Evolutionary conservation across 306 rosid species (phyloP).

Genomic region (Hippophae gyantsensis): DNA sequence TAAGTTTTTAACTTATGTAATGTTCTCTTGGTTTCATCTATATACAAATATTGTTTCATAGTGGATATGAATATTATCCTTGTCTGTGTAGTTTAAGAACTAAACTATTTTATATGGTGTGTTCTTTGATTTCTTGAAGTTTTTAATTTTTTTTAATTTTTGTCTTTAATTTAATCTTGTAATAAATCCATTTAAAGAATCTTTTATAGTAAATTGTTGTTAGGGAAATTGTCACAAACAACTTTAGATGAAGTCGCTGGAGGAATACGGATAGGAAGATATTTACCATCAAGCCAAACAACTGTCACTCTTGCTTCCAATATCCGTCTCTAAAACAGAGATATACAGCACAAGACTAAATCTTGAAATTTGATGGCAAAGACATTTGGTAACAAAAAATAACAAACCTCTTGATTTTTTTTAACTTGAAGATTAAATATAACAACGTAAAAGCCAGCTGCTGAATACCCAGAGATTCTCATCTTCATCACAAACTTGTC

Average conservation of each 20-base stretch:
- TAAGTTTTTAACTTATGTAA: no score
- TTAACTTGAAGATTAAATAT: conserved; percentile 53
- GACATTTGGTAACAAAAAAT: neutral
- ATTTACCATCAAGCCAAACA: conserved; percentile 73
- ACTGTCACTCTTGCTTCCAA: conserved; percentile 78
- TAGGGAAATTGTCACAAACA: no score
- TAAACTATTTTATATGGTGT: no score
- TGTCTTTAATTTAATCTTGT: no score
- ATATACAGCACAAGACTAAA: conserved; percentile 14
- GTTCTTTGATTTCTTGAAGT: no score
- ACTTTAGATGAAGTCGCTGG: conserved; percentile 47
- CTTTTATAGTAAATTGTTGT: no score
- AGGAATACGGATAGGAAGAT: conserved; percentile 69
- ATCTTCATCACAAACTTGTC: conserved; percentile 63
- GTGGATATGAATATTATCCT: no score
- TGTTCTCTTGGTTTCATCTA: no score
- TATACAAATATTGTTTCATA: no score
- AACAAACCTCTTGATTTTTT: conserved; percentile 59
- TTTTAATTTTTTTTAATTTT: no score
- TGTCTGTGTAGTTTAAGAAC: no score
- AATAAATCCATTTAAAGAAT: no score
- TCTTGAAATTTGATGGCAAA: conserved; percentile 5
- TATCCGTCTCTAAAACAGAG: conserved; percentile 28
- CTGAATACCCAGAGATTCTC: conserved; percentile 51
- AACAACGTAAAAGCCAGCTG: conserved; percentile 61